Evolutionary conservation across 495 filamentous ascomycete species (phyloP).

Genomic region (Penicillium angulare): DNA sequence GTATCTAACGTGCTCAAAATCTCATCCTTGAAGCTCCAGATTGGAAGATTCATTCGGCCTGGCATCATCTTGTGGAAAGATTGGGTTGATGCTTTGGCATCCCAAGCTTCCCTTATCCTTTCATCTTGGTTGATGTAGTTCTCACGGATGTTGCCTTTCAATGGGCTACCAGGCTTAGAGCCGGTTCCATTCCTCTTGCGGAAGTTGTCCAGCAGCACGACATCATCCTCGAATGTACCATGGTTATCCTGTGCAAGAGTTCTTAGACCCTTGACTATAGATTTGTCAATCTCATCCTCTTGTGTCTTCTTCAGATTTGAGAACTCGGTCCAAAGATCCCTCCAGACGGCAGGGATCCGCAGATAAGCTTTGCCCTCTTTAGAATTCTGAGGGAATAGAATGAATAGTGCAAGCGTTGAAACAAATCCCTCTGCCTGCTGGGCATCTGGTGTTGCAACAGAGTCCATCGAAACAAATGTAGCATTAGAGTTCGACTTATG

Average conservation of each 20-base stretch:
- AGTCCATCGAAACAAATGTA: constrained; percentile 66
- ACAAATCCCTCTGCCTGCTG: constrained; percentile 86
- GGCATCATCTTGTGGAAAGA: constrained; percentile 50
- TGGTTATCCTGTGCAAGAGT: constrained; percentile 45
- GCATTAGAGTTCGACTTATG: constrained; percentile 44
- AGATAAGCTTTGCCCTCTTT: constrained; percentile 86
- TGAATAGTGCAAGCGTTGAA: constrained; percentile 76
- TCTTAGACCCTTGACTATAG: constrained; percentile 51
- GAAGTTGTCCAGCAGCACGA: constrained; percentile 69
- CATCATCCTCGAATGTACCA: constrained; percentile 59
- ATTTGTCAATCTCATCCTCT: constrained; percentile 65
- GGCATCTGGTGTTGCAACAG: constrained; percentile 68
- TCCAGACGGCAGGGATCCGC: constrained; percentile 74
- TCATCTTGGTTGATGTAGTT: constrained; percentile 45
- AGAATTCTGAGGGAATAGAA: constrained; percentile 68
- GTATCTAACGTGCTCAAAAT: constrained; percentile 69
- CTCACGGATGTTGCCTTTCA: constrained; percentile 31
- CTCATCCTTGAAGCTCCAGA: constrained; percentile 79
- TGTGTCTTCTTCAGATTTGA: constrained; percentile 64
- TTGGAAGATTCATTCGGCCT: constrained; percentile 72
- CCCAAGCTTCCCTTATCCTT: constrained; percentile 64
- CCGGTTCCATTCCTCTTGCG: constrained; percentile 57
- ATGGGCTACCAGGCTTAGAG: constrained; percentile 42
- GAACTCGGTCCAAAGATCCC: constrained; percentile 83
- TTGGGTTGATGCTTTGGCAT: constrained; percentile 59